Evolutionary conservation across 331 rosid species (phyloP).

Genomic region (Acacia concinna): DNA sequence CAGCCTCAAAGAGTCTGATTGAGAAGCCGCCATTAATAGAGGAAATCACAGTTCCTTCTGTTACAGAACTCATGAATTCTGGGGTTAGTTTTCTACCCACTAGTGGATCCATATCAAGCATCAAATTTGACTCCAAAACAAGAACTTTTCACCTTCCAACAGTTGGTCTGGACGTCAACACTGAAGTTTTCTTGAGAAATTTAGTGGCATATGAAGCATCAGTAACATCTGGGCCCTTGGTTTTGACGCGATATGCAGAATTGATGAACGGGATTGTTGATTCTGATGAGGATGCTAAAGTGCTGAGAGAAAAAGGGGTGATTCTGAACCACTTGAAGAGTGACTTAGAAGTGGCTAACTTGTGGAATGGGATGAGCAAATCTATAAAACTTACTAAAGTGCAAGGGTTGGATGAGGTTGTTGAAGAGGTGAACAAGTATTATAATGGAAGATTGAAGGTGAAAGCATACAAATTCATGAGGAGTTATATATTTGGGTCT

Average conservation of each 20-base stretch:
- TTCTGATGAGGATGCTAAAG: slow-evolving; percentile 47
- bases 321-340: slow-evolving; percentile 58
- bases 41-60: slow-evolving; percentile 76
- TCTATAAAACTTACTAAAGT: slow-evolving; percentile 58
- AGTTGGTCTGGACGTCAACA: slow-evolving; percentile 46
- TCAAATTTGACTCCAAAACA: slow-evolving; percentile 51
- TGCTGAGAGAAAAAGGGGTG: slow-evolving; percentile 46
- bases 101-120: slow-evolving; percentile 44
- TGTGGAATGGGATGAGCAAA: slow-evolving; percentile 66
- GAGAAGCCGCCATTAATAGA: slow-evolving; percentile 59
- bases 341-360: slow-evolving; percentile 45
- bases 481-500: slow-evolving; percentile 40
- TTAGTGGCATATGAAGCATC: slow-evolving; percentile 61
- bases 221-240: slow-evolving; percentile 51
- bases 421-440: slow-evolving; percentile 58
- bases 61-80: slow-evolving; percentile 40
- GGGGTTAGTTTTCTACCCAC: slow-evolving; percentile 53
- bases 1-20: slow-evolving; percentile 12
- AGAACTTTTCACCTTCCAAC: slow-evolving; percentile 55
- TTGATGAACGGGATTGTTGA: slow-evolving; percentile 62
- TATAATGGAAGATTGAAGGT: slow-evolving; percentile 49
- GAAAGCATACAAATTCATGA: slow-evolving; percentile 36
- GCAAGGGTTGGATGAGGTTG: slow-evolving; percentile 50
- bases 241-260: slow-evolving; percentile 55
- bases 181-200: slow-evolving; percentile 52